Percentiles rank a stretch among this genome's conserved stretches.
These are phyloP conservation scores for Tillandsia fasciculata DNA, from an alignment of 176 grass and related monocot species.

Conservation along the genomic window DNA sequence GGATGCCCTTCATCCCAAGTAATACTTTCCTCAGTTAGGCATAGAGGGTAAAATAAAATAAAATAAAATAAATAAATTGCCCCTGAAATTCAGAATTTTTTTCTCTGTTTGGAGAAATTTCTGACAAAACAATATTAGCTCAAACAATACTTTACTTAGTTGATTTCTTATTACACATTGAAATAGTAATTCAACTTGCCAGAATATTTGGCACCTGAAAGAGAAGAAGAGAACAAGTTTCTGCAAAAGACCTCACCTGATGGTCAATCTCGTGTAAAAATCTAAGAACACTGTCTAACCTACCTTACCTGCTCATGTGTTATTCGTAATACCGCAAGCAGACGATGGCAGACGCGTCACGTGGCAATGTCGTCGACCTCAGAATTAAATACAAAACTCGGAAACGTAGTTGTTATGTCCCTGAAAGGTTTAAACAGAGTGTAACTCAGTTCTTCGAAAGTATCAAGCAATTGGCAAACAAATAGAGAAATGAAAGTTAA, in stretches of 20 bases:
- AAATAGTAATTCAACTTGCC: too few species aligned
- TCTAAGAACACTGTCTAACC: neutral
- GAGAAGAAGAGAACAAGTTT: neutral
- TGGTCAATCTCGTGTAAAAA: neutral
- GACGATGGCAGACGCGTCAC: slow-evolving; percentile 15
- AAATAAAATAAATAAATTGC: too few species aligned
- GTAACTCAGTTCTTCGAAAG: slow-evolving; percentile 3
- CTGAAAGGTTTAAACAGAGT: slow-evolving; percentile 29
- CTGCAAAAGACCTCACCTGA: neutral
- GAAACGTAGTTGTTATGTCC: slow-evolving; percentile 99
- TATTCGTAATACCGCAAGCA: neutral
- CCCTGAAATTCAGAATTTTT: too few species aligned
- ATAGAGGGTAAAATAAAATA: too few species aligned
- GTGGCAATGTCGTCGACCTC: slow-evolving; percentile 76
- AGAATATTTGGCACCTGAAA: neutral
- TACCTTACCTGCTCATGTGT: neutral
- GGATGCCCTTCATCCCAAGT: too few species aligned
- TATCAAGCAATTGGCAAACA: neutral
- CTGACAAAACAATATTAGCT: too few species aligned
- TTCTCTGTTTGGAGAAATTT: too few species aligned
- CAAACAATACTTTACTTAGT: too few species aligned
- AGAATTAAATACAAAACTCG: slow-evolving; percentile 87
- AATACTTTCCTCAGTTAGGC: too few species aligned
- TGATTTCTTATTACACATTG: too few species aligned
- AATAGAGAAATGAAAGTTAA: too few species aligned